These are phyloP conservation scores for Eimeria mitis DNA, from an alignment of 169 alveolate genomes.

Conservation along the genomic window DNA sequence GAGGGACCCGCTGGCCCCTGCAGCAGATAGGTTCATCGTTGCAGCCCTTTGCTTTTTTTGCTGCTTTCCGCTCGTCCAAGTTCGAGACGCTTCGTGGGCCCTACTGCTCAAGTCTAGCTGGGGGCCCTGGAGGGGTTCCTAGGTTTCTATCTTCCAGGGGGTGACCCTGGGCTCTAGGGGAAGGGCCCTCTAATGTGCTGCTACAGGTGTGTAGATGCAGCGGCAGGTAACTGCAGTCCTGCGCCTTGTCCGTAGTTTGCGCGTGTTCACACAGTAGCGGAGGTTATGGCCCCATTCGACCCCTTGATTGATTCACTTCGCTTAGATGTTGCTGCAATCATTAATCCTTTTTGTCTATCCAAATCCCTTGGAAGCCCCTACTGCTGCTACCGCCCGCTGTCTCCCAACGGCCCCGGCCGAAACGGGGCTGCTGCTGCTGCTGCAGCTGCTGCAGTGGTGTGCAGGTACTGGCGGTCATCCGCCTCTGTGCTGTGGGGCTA, in stretches of 20 bases:
- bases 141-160: not conserved
- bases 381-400: not conserved
- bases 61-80: not conserved
- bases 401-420: not conserved
- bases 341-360: not conserved
- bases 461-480: not conserved
- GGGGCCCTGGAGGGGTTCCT: not conserved
- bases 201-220: not conserved
- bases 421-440: conserved; percentile 6
- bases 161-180: not conserved
- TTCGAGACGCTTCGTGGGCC: not conserved
- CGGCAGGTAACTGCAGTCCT: not conserved
- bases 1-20: not conserved
- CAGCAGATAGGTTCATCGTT: not conserved
- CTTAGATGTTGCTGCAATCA: not conserved
- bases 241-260: not conserved
- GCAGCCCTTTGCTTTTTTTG: not conserved
- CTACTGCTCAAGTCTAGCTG: not conserved
- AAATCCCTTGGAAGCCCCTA: not conserved
- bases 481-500: not conserved
- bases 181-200: no score
- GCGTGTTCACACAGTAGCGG: no score
- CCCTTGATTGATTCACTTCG: not conserved
- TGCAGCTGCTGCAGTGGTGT: not conserved
- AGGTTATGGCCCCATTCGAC: not conserved